Conservation (phyloP, 129 eudicot species). For the Logfia minima region DNA sequence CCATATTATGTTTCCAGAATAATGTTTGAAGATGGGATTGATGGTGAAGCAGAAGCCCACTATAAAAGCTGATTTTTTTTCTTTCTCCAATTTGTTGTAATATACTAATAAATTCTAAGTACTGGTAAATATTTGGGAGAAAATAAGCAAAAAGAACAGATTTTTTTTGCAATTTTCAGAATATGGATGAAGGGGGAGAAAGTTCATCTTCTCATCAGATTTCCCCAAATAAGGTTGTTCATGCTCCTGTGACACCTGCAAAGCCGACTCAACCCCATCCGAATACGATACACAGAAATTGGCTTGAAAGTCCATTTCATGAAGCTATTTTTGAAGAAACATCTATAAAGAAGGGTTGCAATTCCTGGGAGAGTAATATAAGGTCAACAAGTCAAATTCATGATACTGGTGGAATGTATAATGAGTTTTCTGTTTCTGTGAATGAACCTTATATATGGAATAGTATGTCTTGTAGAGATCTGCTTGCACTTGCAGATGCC, state of each 20-base stretch:
- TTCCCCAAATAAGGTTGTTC: conserved; percentile 34
- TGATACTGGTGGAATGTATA: conserved; percentile 17
- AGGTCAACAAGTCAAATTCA: conserved; percentile 27
- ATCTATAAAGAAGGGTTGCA: conserved; percentile 18
- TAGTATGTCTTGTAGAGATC: conserved; percentile 40
- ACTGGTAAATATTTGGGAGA: neutral
- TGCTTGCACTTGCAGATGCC: conserved; percentile 54
- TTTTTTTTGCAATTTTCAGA: conserved; percentile 15
- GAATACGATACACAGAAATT: conserved; percentile 28
- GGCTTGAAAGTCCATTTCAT: conserved; percentile 25
- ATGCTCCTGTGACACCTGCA: conserved; percentile 68
- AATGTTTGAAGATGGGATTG: conserved; percentile 15
- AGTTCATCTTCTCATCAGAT: conserved; percentile 32
- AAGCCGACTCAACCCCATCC: conserved; percentile 35
- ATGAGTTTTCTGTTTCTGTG: conserved; percentile 14
- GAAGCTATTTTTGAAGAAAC: conserved; percentile 16
- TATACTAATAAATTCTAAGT: conserved; percentile 13
- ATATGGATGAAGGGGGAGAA: conserved; percentile 48
- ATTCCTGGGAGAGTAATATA: conserved; percentile 33
- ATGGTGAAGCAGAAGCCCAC: conserved; percentile 5
- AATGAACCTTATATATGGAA: conserved; percentile 30
- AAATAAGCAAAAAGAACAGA: conserved; percentile 11
- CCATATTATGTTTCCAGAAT: conserved; percentile 16
- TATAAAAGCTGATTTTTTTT: neutral
- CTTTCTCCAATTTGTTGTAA: neutral